Percentiles rank a stretch among this genome's conserved stretches.
Evolutionary conservation across 108 stramenopile species (phyloP).

Genomic region (Schizochytrium sp.): DNA sequence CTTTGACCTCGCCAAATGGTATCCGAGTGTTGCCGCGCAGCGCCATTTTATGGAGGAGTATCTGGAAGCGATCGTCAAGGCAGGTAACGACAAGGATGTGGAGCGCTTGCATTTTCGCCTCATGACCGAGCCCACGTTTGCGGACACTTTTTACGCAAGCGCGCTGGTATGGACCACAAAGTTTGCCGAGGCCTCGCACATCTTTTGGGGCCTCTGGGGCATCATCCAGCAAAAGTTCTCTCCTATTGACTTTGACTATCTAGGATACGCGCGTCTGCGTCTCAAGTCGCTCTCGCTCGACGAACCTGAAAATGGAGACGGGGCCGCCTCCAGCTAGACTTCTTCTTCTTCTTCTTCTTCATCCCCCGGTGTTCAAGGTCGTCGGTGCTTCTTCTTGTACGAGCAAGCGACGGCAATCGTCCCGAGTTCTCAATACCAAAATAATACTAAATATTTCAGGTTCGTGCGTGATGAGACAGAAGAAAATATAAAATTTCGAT

Average conservation of each 20-base stretch:
- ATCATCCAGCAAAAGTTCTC: slow-evolving; percentile 33
- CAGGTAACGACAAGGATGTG: neutral
- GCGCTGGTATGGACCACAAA: neutral
- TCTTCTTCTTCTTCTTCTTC: neutral
- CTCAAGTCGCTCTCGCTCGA: neutral
- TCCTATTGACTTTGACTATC: slow-evolving; percentile 42
- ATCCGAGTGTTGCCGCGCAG: neutral
- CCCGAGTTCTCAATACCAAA: no score
- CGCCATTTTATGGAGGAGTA: neutral
- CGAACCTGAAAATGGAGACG: neutral
- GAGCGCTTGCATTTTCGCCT: neutral
- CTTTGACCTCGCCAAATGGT: neutral
- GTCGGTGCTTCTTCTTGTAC: no score
- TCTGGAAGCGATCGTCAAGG: neutral
- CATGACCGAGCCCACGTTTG: neutral
- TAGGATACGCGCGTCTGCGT: slow-evolving; percentile 29
- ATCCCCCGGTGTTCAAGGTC: no score
- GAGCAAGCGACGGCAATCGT: no score
- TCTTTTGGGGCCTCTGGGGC: slow-evolving; percentile 43
- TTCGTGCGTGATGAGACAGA: no score
- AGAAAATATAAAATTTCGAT: no score
- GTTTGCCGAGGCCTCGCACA: slow-evolving; percentile 30
- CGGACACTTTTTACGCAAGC: neutral
- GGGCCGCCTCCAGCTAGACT: neutral
- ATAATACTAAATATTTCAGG: no score